phyloP scores from a whole-genome alignment of 192 early-diverging fungal genomes.

The Rhizophagus prolifer region DNA sequence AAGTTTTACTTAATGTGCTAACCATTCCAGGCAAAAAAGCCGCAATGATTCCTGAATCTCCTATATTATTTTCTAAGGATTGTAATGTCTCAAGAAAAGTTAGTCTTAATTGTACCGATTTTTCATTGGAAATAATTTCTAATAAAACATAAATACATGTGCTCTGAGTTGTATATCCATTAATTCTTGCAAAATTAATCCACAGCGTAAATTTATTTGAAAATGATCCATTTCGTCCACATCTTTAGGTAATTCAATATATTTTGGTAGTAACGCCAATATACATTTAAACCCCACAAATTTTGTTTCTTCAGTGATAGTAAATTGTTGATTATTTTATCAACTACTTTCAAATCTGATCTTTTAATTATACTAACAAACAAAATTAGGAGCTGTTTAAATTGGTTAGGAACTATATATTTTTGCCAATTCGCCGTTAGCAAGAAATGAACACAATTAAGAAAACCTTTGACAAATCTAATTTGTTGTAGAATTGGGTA shows the following conservation, averaged over 20 bases:
- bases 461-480: constrained; percentile 25
- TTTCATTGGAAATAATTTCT: constrained; percentile 27
- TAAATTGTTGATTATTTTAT: not conserved
- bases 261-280: constrained; percentile 23
- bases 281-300: constrained; percentile 31
- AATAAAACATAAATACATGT: constrained; percentile 22
- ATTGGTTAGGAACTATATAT: constrained; percentile 12
- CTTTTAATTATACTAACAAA: constrained; percentile 26
- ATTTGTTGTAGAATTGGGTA: not conserved
- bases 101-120: constrained; percentile 35
- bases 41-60: constrained; percentile 30
- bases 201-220: not conserved
- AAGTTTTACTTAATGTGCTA: constrained; percentile 33
- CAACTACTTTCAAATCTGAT: not conserved
- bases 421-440: constrained; percentile 20
- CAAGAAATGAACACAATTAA: constrained; percentile 31
- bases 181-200: constrained; percentile 7
- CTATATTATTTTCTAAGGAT: constrained; percentile 32
- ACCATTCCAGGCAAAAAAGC: constrained; percentile 38
- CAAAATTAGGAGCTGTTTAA: constrained; percentile 29
- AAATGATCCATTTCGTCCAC: not conserved
- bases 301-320: constrained; percentile 36
- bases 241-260: not conserved
- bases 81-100: constrained; percentile 36
- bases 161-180: constrained; percentile 15